A percentile compares a stretch with the other conserved stretches of the same genome.
Conservation (phyloP, 2,329 filamentous ascomycete genomes). For the Alternaria ventricosa region DNA sequence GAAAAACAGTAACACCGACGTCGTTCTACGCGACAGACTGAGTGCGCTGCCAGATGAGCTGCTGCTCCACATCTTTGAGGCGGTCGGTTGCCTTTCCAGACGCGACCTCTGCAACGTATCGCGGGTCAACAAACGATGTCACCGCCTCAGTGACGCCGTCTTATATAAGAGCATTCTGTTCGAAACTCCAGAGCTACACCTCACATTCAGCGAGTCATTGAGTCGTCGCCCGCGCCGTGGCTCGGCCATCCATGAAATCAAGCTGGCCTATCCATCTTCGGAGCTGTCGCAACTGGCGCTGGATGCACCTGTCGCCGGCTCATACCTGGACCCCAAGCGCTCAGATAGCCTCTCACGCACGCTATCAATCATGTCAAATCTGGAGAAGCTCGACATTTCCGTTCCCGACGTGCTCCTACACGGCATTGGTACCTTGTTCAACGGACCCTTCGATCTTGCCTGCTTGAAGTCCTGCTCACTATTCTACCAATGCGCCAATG, state of each 20-base stretch:
- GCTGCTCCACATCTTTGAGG: slow-evolving; percentile 41
- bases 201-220: slow-evolving; percentile 43
- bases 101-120: slow-evolving; percentile 39
- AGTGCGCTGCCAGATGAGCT: slow-evolving; percentile 37
- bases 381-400: slow-evolving; percentile 42
- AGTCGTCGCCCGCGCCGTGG: slow-evolving; percentile 39
- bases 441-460: slow-evolving; percentile 42
- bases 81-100: slow-evolving; percentile 31
- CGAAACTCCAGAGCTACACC: slow-evolving; percentile 40
- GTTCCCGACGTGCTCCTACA: slow-evolving; percentile 38
- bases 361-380: slow-evolving; percentile 42
- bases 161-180: slow-evolving; percentile 43
- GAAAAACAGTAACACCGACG: background rate
- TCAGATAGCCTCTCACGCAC: slow-evolving; percentile 41
- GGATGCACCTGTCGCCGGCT: slow-evolving; percentile 35
- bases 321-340: slow-evolving; percentile 29
- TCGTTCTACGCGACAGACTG: slow-evolving; percentile 16
- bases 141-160: slow-evolving; percentile 39
- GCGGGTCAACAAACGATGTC: slow-evolving; percentile 38
- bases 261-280: slow-evolving; percentile 39
- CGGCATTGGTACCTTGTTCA: slow-evolving; percentile 42
- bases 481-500: slow-evolving; percentile 42
- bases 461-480: slow-evolving; percentile 40
- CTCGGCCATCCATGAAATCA: slow-evolving; percentile 42
- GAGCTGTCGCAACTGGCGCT: slow-evolving; percentile 40